Base-by-base conservation (phyloP, 306 rosid species). In the Fragaria vesca region DNA sequence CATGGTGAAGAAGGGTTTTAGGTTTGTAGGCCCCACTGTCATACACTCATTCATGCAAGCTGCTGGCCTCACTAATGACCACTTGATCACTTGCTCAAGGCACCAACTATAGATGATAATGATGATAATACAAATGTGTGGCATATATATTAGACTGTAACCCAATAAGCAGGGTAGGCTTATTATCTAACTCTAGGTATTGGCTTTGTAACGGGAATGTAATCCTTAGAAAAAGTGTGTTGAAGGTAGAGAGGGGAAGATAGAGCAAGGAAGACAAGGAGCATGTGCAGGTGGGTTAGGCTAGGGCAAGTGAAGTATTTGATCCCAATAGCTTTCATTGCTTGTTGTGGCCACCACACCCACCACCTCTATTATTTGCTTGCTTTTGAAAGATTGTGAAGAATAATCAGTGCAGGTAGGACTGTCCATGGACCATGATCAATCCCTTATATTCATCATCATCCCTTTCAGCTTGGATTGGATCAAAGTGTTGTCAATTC, bases 21-120 rank as follows among this genome's bases (percentile, higher is more conserved):
- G 97, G 86, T 83, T 70, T 8, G 96, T 92, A 48, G 97, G 97
- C 6, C 97, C 97, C 30, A 92, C 93, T 20, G 96, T 87, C 77
- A 84, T 92, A 78, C 88, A 89, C 71, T 90, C 96, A 15, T 90
- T 92, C 66, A 92, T 92, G 96, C 96, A 92, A 61, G 93, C 96
- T 40, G 82, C 92, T 63, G 97, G 97, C 6, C 83, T 92, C 79
- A 90, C 93, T 12, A 92, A 92, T 77, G 96, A 92, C 82, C 97
- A 92, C 90, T 74, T 92, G 81, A 83, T 80, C 87, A 87, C 92
- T 55, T 92, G 97, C 80, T 91, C 89, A 70, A 81, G 92, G 61
- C 95, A 90, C 85, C 90, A 67, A 38, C 16, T 8, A 28, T 20
- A 30, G 55, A 57, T 21, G 17, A 34, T 16, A 30, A 54, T 38